Percentiles rank a stretch among this genome's conserved stretches.
These are phyloP conservation scores for Macaranga tanarius DNA, from an alignment of 441 rosid genomes.

Conservation along the genomic window DNA sequence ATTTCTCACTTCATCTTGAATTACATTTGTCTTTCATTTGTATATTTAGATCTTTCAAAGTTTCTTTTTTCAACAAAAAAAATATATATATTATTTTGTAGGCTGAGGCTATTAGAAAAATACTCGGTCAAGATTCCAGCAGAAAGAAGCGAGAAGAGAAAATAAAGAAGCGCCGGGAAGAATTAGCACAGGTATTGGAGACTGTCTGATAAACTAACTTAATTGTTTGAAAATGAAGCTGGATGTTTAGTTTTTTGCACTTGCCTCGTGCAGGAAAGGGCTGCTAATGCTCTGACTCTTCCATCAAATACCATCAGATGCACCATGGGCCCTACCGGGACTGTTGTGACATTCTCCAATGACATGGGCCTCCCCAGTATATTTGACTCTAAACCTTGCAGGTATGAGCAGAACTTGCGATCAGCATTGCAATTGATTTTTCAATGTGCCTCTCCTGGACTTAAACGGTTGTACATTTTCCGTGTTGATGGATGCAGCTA, in stretches of 20 bases:
- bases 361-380: conserved; percentile 77
- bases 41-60: conserved; percentile 3
- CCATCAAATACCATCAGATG: conserved; percentile 57
- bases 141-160: conserved; percentile 91
- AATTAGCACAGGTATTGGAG: conserved; percentile 69
- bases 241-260: conserved; percentile 9
- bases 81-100: conserved; percentile 24
- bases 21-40: neutral
- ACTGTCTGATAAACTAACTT: neutral
- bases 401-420: conserved; percentile 34
- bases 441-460: conserved; percentile 11
- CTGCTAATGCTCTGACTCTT: conserved; percentile 54
- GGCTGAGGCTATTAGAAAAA: conserved; percentile 92
- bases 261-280: conserved; percentile 61
- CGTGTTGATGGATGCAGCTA: conserved; percentile 45
- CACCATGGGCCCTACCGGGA: conserved; percentile 70
- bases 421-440: neutral
- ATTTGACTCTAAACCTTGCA: conserved; percentile 50
- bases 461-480: neutral
- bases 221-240: conserved; percentile 10
- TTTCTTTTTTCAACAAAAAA: neutral
- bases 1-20: conserved; percentile 23
- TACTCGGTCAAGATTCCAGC: conserved; percentile 91
- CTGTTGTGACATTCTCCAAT: conserved; percentile 68
- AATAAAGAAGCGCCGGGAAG: conserved; percentile 74